A percentile compares a stretch with the other conserved stretches of the same genome.
Evolutionary conservation across 768 basidiomycete species (phyloP).

Genomic region (Boletus sensibilis): DNA sequence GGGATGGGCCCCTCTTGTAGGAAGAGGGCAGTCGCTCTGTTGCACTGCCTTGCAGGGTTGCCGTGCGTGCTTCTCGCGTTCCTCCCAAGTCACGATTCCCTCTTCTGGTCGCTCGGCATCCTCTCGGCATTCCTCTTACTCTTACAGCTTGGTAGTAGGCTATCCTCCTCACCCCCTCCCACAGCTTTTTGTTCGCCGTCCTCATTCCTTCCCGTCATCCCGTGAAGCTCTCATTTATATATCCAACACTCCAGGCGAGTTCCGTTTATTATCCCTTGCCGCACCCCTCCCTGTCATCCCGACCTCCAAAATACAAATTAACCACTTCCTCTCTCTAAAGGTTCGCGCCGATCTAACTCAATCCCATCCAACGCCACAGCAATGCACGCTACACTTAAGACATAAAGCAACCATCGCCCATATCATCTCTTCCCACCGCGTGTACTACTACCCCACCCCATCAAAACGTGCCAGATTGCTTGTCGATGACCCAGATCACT

Average conservation of each 20-base stretch:
- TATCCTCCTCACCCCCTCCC: background rate
- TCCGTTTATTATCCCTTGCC: too few species aligned
- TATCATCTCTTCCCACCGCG: background rate
- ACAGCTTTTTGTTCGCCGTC: conserved; percentile 1
- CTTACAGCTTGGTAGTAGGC: conserved; percentile 19
- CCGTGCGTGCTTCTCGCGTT: conserved; percentile 5
- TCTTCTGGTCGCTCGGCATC: conserved; percentile 5
- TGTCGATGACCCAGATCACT: background rate
- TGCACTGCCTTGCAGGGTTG: conserved; percentile 17
- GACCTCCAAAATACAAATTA: too few species aligned
- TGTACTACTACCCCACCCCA: conserved; percentile 22
- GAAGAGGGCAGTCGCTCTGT: background rate
- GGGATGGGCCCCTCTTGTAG: conserved; percentile 14
- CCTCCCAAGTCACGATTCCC: background rate
- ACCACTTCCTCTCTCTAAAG: background rate
- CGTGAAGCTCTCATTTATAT: background rate
- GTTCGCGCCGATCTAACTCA: conserved; percentile 1
- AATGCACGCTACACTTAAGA: background rate
- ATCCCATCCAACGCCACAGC: conserved; percentile 2
- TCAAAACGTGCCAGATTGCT: conserved; percentile 24
- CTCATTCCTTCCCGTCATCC: conserved; percentile 4
- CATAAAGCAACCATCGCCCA: background rate
- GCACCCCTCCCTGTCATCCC: background rate
- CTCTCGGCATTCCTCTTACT: background rate
- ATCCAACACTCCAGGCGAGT: background rate